Base-by-base conservation (phyloP, 257 asterid genomes). In the Ilex asprella region DNA sequence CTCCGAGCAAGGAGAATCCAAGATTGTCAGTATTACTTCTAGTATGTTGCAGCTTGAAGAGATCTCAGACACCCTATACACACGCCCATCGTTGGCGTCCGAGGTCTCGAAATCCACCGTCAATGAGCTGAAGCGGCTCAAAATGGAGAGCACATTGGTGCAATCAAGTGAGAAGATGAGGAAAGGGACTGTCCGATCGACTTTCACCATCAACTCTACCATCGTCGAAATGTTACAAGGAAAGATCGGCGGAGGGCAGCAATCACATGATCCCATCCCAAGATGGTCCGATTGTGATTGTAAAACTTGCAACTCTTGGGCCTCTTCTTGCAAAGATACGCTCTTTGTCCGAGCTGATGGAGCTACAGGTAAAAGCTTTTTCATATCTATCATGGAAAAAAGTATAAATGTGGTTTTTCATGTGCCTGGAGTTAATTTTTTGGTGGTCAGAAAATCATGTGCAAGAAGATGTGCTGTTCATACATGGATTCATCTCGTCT, bases 241-340 rank as follows among this genome's bases (percentile, higher is more conserved):
- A 0, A 78, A 75, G 65, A 75, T 81, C 12, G 88, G 86, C 12
- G 88, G 86, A 8, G 68, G 81, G 31, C 76, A 66, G 16, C 77
- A 66, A 16, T 56, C 70, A 0, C 72, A 70, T 21, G 27, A 0
- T 10, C 80, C 78, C 1, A 39, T 66, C 12, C 92, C 92, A 0
- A 66, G 99, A 67, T 93, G 99, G 99, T 89, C 99, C 0, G 99
- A 93, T 56, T 93, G 99, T 58, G 94, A 87, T 58, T 93, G 97
- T 71, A 16, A 55, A 5, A 89, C 87, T 6, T 93, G 99, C 73
- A 81, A 78, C 39, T 76, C 91, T 0, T 84, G 96, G 97, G 67
- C 84, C 10, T 66, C 86, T 21, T 74, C 84, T 31, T 62, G 69
- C 75, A 76, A 74, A 39, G 90, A 89, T 27, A 66, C 84, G 0